Evolutionary conservation across 768 basidiomycete species (phyloP), one percentile per base, ranked within the genome.

Genomic region (Wakefieldia striispora): DNA sequence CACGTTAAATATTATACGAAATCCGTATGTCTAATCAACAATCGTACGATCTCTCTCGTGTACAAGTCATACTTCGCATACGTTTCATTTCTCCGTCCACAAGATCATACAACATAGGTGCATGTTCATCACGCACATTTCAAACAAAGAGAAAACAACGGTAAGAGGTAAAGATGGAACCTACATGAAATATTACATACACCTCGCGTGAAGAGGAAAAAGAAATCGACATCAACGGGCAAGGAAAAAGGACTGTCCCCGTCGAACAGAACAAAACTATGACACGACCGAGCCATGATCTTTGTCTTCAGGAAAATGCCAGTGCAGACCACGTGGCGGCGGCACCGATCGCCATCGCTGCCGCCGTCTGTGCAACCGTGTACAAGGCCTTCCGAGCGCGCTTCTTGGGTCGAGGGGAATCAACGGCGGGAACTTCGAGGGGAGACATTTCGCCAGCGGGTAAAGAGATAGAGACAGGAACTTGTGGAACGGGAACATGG

Each of bases 281-380:
- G 40, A 45, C 35, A n/a, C 35, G 33, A 48, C n/a, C 42, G 27
- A 27, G 1, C n/a, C 6, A n/a, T 16, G 24, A 31, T 24, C n/a
- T 34, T 37, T 21, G 20, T 37, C 44, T 38, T 75, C 59, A 85
- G 53, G 71, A 73, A 65, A 83, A 89, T 1, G 87, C 87, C 49
- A 90, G 66, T 21, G 84, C 84, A 16, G 82, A 79, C 87, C 87
- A 89, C 3, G 86, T 77, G 3, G 80, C 82, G 12, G 83, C 81
- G 13, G 85, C 87, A 21, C 87, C 87, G 35, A 89, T 66, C 1
- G 79, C 77, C 27, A 83, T 76, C 16, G 79, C 81, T 4, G 82
- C 78, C 7, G 81, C 79, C 6, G 86, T 87, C 40, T 80, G 80
- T 34, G 72, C 75, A 31, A 81, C 68, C 5, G 73, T 70, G 27